These are phyloP conservation scores for Ustilago curta DNA, from an alignment of 1,284 basidiomycete species.

Conservation along the genomic window DNA sequence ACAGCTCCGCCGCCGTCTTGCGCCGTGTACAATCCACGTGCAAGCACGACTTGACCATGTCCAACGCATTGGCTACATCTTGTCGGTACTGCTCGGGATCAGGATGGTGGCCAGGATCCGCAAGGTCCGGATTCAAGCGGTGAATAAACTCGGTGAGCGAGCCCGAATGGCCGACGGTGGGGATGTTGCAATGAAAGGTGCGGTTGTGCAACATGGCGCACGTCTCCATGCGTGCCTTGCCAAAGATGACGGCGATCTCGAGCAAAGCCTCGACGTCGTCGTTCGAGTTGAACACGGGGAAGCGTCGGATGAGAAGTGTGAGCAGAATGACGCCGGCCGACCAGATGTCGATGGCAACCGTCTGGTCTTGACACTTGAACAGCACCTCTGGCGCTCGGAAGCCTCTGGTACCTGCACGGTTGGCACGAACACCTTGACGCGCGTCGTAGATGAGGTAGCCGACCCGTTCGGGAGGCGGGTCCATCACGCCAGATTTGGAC, in stretches of 20 bases:
- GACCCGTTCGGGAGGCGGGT: constrained; percentile 62
- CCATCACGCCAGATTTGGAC: constrained; percentile 51
- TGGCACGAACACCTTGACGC: constrained; percentile 86
- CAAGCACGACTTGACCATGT: constrained; percentile 60
- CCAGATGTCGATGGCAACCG: constrained; percentile 94
- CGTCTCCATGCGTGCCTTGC: constrained; percentile 84
- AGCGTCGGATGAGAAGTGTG: constrained; percentile 91
- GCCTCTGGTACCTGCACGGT: constrained; percentile 94
- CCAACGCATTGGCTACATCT: constrained; percentile 61
- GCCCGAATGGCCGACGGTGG: constrained; percentile 41
- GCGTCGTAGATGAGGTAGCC: constrained; percentile 64
- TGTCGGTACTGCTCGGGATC: constrained; percentile 52
- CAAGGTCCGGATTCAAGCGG: constrained; percentile 59
- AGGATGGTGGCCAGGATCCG: constrained; percentile 52
- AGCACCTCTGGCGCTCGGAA: constrained; percentile 97
- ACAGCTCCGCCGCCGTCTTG: constrained; percentile 56
- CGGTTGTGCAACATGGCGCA: constrained; percentile 83
- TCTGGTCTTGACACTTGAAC: constrained; percentile 93
- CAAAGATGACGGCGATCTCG: constrained; percentile 91
- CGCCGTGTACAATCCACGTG: constrained; percentile 64
- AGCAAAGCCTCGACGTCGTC: constrained; percentile 95
- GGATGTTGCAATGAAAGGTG: constrained; percentile 64
- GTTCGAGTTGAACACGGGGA: constrained; percentile 92
- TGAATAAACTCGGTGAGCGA: constrained; percentile 61
- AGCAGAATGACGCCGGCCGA: constrained; percentile 91